Conservation (phyloP, 176 grass and related monocot genomes). For the Cenchrus fungigraminus region DNA sequence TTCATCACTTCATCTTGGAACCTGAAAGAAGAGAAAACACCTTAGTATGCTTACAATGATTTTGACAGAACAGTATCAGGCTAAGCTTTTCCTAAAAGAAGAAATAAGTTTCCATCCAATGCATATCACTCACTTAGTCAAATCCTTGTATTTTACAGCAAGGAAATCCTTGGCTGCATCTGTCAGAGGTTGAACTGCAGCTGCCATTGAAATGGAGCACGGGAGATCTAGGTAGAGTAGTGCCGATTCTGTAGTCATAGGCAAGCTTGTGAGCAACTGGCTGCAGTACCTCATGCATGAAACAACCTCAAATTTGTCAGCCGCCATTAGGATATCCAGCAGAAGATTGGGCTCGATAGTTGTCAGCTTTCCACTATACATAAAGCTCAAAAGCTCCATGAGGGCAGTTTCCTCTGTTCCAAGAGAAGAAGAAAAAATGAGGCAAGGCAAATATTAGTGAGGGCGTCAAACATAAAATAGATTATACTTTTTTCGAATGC, state of each 20-base stretch:
- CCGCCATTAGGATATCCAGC: slow-evolving; percentile 83
- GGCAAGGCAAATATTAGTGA: background rate
- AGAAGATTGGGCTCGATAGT: slow-evolving; percentile 64
- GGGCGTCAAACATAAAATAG: background rate
- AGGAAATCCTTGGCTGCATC: slow-evolving; percentile 74
- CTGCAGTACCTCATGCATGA: slow-evolving; percentile 95
- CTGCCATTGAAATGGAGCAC: slow-evolving; percentile 66
- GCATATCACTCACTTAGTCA: slow-evolving; percentile 62
- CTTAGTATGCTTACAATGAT: slow-evolving; percentile 1
- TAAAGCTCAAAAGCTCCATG: slow-evolving; percentile 86
- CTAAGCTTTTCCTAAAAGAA: background rate
- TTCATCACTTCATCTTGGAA: slow-evolving; percentile 78
- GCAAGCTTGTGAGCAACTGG: slow-evolving; percentile 77
- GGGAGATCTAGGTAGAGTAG: slow-evolving; percentile 91
- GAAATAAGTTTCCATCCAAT: background rate
- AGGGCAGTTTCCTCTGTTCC: slow-evolving; percentile 92
- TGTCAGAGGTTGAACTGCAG: slow-evolving; percentile 64
- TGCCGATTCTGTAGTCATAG: slow-evolving; percentile 83
- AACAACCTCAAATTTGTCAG: slow-evolving; percentile 94
- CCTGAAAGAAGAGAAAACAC: slow-evolving; percentile 46
- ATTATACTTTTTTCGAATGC: background rate
- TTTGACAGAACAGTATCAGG: background rate
- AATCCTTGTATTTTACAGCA: slow-evolving; percentile 61
- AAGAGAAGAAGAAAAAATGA: slow-evolving; percentile 33
- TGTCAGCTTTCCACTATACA: slow-evolving; percentile 83